A percentile compares a stretch with the other conserved stretches of the same genome.
Conservation (phyloP, 2,329 filamentous ascomycete species). For the Aspergillus persii region DNA sequence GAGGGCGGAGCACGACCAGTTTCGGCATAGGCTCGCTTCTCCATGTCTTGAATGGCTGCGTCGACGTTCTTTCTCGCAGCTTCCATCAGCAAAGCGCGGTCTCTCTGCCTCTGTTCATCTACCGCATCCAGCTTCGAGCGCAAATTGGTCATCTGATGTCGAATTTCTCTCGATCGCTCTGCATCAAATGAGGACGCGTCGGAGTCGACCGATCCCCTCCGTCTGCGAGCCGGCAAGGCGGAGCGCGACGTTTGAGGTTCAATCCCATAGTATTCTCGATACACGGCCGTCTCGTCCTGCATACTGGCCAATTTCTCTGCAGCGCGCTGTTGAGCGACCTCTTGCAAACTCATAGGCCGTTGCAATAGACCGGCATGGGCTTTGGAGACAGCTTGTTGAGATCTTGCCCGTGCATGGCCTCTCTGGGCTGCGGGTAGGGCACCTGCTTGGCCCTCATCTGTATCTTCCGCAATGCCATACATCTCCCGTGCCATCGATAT, state of each 20-base stretch:
- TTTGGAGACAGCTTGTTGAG: constrained; percentile 30
- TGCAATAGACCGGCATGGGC: constrained; percentile 23
- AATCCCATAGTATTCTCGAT: constrained; percentile 74
- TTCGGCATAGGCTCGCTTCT: constrained; percentile 73
- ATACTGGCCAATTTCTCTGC: constrained; percentile 80
- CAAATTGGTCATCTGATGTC: constrained; percentile 75
- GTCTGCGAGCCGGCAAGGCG: constrained; percentile 56
- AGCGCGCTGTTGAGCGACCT: constrained; percentile 81
- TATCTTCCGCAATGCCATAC: constrained; percentile 62
- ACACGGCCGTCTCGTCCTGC: constrained; percentile 66
- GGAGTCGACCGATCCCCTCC: constrained; percentile 67
- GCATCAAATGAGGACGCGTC: constrained; percentile 60
- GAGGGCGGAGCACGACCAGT: constrained; percentile 71
- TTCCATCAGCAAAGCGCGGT: constrained; percentile 72
- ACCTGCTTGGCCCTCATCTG: constrained; percentile 17
- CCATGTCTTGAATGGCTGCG: constrained; percentile 73
- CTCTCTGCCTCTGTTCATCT: constrained; percentile 56
- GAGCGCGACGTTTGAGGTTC: constrained; percentile 46
- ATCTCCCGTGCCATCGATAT: constrained; percentile 87
- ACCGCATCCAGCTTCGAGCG: constrained; percentile 59
- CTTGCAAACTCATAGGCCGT: constrained; percentile 62
- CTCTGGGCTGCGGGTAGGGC: constrained; percentile 31
- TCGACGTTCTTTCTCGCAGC: constrained; percentile 85
- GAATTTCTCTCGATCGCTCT: constrained; percentile 68
- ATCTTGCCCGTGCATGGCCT: constrained; percentile 32